Conservation (phyloP, 108 stramenopile species). For the Cyclotella choctawhatcheeana region DNA sequence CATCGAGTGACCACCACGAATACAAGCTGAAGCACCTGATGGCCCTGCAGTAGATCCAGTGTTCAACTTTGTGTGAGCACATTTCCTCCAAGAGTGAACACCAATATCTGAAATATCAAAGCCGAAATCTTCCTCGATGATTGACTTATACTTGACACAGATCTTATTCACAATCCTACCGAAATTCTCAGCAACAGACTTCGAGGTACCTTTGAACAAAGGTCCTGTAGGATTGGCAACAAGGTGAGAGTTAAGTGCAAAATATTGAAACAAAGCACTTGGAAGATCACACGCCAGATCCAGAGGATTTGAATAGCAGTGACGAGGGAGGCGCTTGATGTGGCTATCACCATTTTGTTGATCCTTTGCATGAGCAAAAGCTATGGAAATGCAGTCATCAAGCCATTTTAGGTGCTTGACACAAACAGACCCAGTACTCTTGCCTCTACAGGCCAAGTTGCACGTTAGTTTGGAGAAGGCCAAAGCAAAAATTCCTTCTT, state of each 20-base stretch:
- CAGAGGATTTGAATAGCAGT: constrained; percentile 12
- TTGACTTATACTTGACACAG: neutral
- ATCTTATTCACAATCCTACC: neutral
- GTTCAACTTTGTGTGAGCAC: constrained; percentile 9
- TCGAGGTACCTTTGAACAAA: neutral
- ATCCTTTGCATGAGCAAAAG: constrained; percentile 11
- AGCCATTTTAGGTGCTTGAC: constrained; percentile 7
- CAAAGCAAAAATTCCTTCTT: constrained; percentile 7
- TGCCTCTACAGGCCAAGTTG: constrained; percentile 13
- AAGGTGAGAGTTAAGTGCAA: neutral
- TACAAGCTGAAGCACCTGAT: constrained; percentile 7
- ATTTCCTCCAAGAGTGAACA: constrained; percentile 14
- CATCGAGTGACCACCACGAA: constrained; percentile 19
- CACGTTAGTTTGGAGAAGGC: neutral
- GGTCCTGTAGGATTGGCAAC: neutral
- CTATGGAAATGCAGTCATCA: neutral
- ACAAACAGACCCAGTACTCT: neutral
- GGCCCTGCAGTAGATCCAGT: constrained; percentile 15
- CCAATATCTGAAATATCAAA: constrained; percentile 16
- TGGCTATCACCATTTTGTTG: neutral
- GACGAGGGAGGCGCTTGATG: constrained; percentile 8
- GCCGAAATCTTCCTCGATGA: neutral
- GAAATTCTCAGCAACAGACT: neutral
- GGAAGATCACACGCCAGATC: neutral
- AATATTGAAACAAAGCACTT: neutral